Evolutionary conservation across 2,329 filamentous ascomycete species (phyloP), one percentile per base, ranked within the genome.

Genomic region (Trichophyton benhamiae): DNA sequence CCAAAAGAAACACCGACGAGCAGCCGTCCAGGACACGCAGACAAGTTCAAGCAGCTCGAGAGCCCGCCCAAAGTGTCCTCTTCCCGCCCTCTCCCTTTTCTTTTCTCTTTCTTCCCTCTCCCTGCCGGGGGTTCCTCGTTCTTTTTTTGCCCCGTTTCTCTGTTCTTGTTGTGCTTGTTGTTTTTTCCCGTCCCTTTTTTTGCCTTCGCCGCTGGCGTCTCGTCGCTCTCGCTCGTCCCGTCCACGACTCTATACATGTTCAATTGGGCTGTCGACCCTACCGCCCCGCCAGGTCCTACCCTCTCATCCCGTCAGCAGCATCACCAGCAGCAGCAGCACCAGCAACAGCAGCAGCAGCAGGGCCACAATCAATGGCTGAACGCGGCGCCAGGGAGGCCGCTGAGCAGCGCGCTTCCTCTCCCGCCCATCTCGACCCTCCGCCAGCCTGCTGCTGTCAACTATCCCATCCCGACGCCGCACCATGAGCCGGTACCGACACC

Each of bases 241-340:
- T 53, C 20, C 22, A 30, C 49, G 49, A 8, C 20, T 36, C 20
- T 48, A 60, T 55, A 63, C 59, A 63, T 63, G 61, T 63, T 58
- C 53, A 61, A 57, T 59, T 63, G 62, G 62, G 49, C 53, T 33
- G 62, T 63, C 59, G 62, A 61, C 41, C 42, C 59, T 38, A 55
- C 53, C 33, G 48, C 61, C 57, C 55, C 55, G 30, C 66, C 64
- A 67, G 66, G 66, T 62, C 64, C 63, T 46, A 57, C 62, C 11
- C 33, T 48, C 30, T 59, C 62, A 30, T 49, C 38, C 58, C 70
- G 71, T 71, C 59, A 63, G n/a, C 61, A 62, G 20, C 55, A 58
- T 42, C 55, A 58, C 33, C 55, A 58, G 55, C 55, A 58, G 33
- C 55, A 58, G 13, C 52, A 57, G 20, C 55, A 58, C 3, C 55